Conservation (phyloP, 371 early-diverging fungal genomes). For the Dinochytrium kinnereticum region DNA sequence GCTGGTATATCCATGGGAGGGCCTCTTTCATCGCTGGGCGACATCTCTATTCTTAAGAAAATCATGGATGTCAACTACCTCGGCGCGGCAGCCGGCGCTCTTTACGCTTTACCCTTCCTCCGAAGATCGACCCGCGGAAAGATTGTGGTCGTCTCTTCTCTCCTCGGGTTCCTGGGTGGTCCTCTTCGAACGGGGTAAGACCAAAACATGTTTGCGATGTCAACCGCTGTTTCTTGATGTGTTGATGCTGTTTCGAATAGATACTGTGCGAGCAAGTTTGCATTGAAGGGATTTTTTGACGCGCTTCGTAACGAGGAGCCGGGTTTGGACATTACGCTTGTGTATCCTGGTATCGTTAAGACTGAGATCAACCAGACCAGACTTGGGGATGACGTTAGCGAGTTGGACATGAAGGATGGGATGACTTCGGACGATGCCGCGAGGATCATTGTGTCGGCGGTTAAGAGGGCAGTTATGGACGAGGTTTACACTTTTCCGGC, state of each 20-base stretch:
- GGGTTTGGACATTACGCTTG: constrained; percentile 21
- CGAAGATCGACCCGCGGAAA: constrained; percentile 15
- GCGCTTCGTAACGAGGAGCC: constrained; percentile 31
- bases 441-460: not conserved
- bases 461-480: not conserved
- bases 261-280: constrained; percentile 33
- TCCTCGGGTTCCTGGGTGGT: not conserved
- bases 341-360: constrained; percentile 30
- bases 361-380: not conserved
- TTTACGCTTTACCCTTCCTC: constrained; percentile 27
- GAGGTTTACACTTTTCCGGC: constrained; percentile 8
- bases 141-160: constrained; percentile 26
- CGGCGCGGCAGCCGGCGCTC: constrained; percentile 15
- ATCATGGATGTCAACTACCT: constrained; percentile 32
- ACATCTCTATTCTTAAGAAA: not conserved
- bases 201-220: constrained; percentile 6
- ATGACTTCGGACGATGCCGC: constrained; percentile 14
- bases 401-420: not conserved
- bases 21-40: not conserved
- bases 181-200: constrained; percentile 5
- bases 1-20: constrained; percentile 22
- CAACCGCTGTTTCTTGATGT: not conserved
- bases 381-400: not conserved
- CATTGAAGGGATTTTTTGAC: constrained; percentile 36
- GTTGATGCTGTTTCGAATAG: not conserved